phyloP scores from a whole-genome alignment of 805 yeast species.

The Ogataea thermomethanolica region DNA sequence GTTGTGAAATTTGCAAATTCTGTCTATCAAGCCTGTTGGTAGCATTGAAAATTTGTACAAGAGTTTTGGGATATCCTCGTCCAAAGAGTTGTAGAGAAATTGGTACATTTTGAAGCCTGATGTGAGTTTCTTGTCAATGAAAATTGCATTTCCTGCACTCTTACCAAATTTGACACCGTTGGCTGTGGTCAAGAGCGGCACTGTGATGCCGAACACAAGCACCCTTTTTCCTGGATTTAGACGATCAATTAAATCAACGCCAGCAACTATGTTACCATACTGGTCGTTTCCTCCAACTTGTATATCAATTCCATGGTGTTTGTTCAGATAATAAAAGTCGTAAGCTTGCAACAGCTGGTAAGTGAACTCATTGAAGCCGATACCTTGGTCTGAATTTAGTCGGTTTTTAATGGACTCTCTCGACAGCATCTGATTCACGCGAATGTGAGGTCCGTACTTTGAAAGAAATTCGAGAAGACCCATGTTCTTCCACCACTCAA shows the following conservation, averaged over 20 bases:
- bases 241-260: conserved; percentile 79
- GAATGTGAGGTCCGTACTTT: conserved; percentile 68
- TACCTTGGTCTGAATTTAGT: conserved; percentile 62
- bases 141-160: conserved; percentile 94
- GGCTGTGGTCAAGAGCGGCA: conserved; percentile 83
- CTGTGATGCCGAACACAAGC: conserved; percentile 73
- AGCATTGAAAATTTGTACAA: conserved; percentile 76
- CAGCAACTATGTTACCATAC: conserved; percentile 98
- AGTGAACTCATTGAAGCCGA: conserved; percentile 92
- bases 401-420: conserved; percentile 84
- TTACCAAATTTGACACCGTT: conserved; percentile 94
- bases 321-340: conserved; percentile 82
- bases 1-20: conserved; percentile 49
- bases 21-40: conserved; percentile 57
- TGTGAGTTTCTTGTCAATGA: conserved; percentile 72
- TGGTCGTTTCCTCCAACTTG: conserved; percentile 98
- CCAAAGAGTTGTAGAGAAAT: conserved; percentile 75
- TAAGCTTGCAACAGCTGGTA: conserved; percentile 92
- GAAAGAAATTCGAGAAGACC: conserved; percentile 75
- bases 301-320: conserved; percentile 52
- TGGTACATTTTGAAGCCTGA: conserved; percentile 82
- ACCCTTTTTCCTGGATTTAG: conserved; percentile 27
- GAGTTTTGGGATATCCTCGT: conserved; percentile 66
- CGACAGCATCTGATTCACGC: conserved; percentile 83
- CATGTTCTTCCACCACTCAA: conserved; percentile 81